Evolutionary conservation across 164 flowering plant genomes (phyloP), one percentile per base, ranked within the genome.

Genomic region (Dillenia suffruticosa): DNA sequence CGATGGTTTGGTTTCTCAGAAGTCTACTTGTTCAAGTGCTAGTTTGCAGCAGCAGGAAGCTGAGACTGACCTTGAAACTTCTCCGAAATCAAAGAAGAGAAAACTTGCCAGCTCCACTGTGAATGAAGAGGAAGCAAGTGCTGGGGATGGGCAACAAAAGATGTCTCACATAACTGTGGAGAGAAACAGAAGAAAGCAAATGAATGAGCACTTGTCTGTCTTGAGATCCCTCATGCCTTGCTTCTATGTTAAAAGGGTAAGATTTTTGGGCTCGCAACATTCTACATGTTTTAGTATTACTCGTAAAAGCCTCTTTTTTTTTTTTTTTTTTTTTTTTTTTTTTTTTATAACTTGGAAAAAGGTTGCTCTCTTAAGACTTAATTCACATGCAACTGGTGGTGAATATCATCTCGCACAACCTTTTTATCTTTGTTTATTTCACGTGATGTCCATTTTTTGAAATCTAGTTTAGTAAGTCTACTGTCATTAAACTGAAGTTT

Each of bases 191-290:
- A 82, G 98, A 54, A 88, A 89, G 85, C 98, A 90, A 63, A 90
- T 93, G 98, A 93, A 93, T 55, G 92, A 89, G 54, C 87, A 93
- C 52, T 74, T 93, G 49, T 56, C 90, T 0, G 87, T 90, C 15
- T 71, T 93, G 49, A 80, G 98, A 12, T 81, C 96, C 0, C 74
- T 93, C 46, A 90, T 90, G 98, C 98, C 98, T 76, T 79, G 84
- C 73, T 93, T 90, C 77, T 90, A 93, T 68, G 92, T 90, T 72
- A 90, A 93, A 74, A 74, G 96, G 61, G 97, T 90, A 79, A 51
- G 63, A 0, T 45, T 11, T 57, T 51, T 32, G 40, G 40, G 6
- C 40, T 32, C 6, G 0, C 7, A 32, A 9, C 12, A 2, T 16
- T 9, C 40, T 15, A 40, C 12, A 5, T 40, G 47, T 17, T 9